Evolutionary conservation across 768 basidiomycete species (phyloP).

Genomic region (Cystobasidium ongulense): DNA sequence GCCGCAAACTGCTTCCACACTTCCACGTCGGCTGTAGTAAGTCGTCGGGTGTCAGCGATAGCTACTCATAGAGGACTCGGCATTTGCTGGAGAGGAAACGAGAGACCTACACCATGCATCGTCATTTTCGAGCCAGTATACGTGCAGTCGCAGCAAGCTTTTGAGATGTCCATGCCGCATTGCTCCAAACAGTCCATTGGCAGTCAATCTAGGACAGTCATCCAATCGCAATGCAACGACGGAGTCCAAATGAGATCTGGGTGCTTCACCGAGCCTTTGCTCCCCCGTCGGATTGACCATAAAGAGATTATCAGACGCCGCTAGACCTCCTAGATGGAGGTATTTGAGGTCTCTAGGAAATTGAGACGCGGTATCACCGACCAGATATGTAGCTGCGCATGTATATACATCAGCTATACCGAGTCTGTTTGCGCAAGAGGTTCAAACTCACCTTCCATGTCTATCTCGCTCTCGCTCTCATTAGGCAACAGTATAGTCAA

Average conservation of each 20-base stretch:
- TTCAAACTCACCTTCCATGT: background rate
- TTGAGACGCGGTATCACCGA: background rate
- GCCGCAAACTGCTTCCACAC: constrained; percentile 21
- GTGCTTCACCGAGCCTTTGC: background rate
- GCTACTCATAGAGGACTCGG: no score
- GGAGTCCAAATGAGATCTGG: constrained; percentile 1
- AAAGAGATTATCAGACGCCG: constrained; percentile 27
- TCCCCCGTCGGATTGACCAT: constrained; percentile 7
- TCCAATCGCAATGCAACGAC: constrained; percentile 25
- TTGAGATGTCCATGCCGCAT: constrained; percentile 6
- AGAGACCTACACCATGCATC: background rate
- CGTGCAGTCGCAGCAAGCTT: constrained; percentile 1
- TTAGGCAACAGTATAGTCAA: constrained; percentile 8
- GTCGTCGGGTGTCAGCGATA: no score
- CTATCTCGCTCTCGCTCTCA: constrained; percentile 24
- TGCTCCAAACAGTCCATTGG: constrained; percentile 20
- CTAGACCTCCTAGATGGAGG: constrained; percentile 17
- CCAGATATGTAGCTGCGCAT: constrained; percentile 9
- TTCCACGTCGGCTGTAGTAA: constrained; percentile 21
- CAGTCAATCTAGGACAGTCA: constrained; percentile 18
- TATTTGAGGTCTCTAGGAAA: constrained; percentile 12
- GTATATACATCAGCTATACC: background rate
- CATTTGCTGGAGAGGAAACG: background rate
- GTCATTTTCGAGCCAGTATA: constrained; percentile 23
- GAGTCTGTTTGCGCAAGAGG: background rate